These are phyloP conservation scores for Prunus kanzakura DNA, from an alignment of 306 rosid species.

Conservation along the genomic window DNA sequence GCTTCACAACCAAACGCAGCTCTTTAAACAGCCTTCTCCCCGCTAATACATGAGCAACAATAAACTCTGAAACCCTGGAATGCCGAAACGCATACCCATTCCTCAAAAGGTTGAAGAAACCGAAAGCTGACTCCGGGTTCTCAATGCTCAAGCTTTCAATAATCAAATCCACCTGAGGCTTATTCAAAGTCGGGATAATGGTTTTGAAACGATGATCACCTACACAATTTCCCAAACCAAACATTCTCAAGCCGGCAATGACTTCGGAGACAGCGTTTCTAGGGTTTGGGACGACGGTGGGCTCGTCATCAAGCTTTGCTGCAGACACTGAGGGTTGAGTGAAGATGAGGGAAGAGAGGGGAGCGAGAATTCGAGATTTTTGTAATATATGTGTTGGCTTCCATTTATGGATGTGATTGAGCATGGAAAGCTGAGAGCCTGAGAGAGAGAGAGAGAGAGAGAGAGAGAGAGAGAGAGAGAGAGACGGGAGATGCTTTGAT, in stretches of 20 bases:
- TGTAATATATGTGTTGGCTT: slow-evolving; percentile 6
- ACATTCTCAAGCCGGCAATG: slow-evolving; percentile 30
- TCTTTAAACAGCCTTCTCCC: too few relatives aligned
- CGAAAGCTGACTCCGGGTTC: slow-evolving; percentile 35
- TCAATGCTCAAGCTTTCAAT: slow-evolving; percentile 31
- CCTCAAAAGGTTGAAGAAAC: slow-evolving; percentile 38
- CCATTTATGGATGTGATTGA: slow-evolving; percentile 28
- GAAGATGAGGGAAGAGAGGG: slow-evolving; percentile 26
- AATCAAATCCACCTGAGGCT: slow-evolving; percentile 33
- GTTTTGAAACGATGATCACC: slow-evolving; percentile 24
- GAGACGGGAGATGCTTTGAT: neutral
- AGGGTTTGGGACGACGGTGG: slow-evolving; percentile 13
- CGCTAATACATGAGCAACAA: too few relatives aligned
- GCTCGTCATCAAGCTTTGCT: slow-evolving; percentile 24
- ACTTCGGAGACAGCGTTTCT: slow-evolving; percentile 29
- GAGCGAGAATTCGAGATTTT: slow-evolving; percentile 19
- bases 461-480: neutral
- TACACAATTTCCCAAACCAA: slow-evolving; percentile 31
- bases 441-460: neutral
- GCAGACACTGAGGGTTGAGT: slow-evolving; percentile 28
- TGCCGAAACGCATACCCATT: slow-evolving; percentile 15
- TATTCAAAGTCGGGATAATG: slow-evolving; percentile 24
- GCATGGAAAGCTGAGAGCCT: slow-evolving; percentile 33
- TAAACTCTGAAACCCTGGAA: too few relatives aligned
- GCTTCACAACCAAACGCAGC: too few relatives aligned